Base-by-base conservation (phyloP, 345 rosid species). In the Raphanus raphanistrum region DNA sequence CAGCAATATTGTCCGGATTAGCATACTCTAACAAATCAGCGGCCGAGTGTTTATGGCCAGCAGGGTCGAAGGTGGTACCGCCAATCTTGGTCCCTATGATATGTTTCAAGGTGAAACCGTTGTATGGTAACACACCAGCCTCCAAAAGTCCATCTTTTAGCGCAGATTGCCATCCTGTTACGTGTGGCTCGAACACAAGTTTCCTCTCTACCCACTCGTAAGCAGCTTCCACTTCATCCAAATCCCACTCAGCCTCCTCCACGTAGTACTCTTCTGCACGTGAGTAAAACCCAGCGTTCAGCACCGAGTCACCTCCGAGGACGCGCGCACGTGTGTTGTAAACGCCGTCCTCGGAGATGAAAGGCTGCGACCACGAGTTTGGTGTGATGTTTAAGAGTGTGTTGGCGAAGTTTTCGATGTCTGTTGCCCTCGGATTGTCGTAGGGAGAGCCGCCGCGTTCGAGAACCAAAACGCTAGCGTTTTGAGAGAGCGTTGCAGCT, bases 391-490 rank as follows among this genome's bases (percentile, higher is more conserved):
- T 87, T 0, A 79, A 61, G 10, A 93, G 76, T 0, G 84, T 76
- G 2, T 69, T 50, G 2, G 45, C 64, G 63, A 88, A 86, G 78
- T 84, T 81, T 27, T 67, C 85, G 0, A 74, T 54, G 76, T 88
- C 68, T 6, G 81, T 76, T 36, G 81, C 87, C 72, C 75, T 71
- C 0, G 76, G 83, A 68, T 84, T 81, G 0, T 79, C 82, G 4
- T 86, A 90, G 0, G 94, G 98, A 0, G 94, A 86, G 27, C 90
- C 88, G 1, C 97, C 97, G 64, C 94, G 82, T 79, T 93, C 94
- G 0, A 93, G 89, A 62, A 93, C 71, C 54, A 93, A 73, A 76
- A 93, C 90, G 27, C 45, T 77, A 0, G 90, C 88, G 12, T 80
- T 83, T 63, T 52, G 67, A 0, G 96, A 88, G 1, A 89, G 89